Base-by-base conservation (phyloP, 306 rosid genomes). In the Lathyrus tuberosus region DNA sequence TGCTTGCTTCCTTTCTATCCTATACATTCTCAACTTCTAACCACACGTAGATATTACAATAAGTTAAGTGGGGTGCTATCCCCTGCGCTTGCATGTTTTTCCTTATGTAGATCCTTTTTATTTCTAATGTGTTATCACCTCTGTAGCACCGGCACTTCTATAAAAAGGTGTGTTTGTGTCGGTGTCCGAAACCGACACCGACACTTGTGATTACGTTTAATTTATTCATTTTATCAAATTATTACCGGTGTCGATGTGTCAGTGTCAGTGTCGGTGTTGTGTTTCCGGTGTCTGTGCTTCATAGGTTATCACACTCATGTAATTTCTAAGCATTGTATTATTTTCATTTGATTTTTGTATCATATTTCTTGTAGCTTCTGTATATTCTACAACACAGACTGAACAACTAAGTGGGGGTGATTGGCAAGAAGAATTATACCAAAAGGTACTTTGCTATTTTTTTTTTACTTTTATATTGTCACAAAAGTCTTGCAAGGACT, bases 391-490 rank as follows among this genome's bases (percentile, higher is more conserved):
- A 11, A 74, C 84, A 40, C 96, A 80, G 81, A 82, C 85, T 43
- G 86, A 87, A 77, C 96, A 84, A 52, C 78, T 84, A 71, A 87
- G 78, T 87, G 92, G 88, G 18, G 84, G 61, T 64, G 96, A 88
- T 78, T 85, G 91, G 97, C 94, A 83, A 81, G 97, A 91, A 79
- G 97, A 85, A 75, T 72, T 77, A 61, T 87, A 79, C 81, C 95
- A 88, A 76, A 91, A 83, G 91, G 99, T 53, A 53, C 28, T 60
- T 15, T 56, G 74, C 52, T 67, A 35, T 75, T 78, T 66, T 68
- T 53, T 47, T 71, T 7, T 62, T 26, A 61, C 60, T 49, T 54
- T 24, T 62, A 33, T 63, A 54, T 68, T 54, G 31, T 62, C 24
- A 5, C 15, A 38, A 9, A 22, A 59, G 58, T 58, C 38, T 44